These are phyloP conservation scores for Penicillium sp. DNA, from an alignment of 2,329 filamentous ascomycete species.

Conservation along the genomic window DNA sequence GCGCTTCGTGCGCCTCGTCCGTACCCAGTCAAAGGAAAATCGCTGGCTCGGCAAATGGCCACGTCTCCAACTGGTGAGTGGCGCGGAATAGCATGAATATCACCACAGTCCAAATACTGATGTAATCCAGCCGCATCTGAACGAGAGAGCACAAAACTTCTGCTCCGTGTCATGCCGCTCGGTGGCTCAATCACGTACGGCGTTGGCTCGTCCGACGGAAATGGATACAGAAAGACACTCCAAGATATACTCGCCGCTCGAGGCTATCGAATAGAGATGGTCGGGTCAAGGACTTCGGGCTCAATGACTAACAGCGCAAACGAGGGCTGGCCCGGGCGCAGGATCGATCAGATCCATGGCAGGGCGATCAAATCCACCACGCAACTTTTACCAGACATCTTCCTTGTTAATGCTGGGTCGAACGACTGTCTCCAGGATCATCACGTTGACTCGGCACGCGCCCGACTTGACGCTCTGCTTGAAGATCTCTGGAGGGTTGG, in stretches of 20 bases:
- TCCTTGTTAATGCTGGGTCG: neutral
- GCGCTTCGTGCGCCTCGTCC: neutral
- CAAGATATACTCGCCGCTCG: neutral
- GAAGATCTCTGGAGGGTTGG: neutral
- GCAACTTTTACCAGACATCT: neutral
- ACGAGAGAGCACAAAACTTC: too few species aligned
- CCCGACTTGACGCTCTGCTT: neutral
- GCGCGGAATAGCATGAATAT: too few species aligned
- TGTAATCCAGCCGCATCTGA: too few species aligned
- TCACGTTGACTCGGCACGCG: neutral
- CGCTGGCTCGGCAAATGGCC: neutral
- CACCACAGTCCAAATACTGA: too few species aligned
- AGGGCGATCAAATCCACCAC: neutral
- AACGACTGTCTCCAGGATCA: constrained; percentile 4
- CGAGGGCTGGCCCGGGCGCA: constrained; percentile 3
- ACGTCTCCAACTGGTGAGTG: neutral
- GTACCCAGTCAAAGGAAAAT: neutral
- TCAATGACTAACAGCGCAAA: neutral
- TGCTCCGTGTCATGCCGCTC: neutral
- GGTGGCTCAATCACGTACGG: constrained; percentile 5
- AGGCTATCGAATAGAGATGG: neutral
- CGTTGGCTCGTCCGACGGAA: neutral
- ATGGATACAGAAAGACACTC: neutral
- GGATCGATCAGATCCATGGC: neutral
- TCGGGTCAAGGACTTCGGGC: neutral